Evolutionary conservation across 108 stramenopile species (phyloP), one percentile per base, ranked within the genome.

Genomic region (Nannochloropsis gaditana): DNA sequence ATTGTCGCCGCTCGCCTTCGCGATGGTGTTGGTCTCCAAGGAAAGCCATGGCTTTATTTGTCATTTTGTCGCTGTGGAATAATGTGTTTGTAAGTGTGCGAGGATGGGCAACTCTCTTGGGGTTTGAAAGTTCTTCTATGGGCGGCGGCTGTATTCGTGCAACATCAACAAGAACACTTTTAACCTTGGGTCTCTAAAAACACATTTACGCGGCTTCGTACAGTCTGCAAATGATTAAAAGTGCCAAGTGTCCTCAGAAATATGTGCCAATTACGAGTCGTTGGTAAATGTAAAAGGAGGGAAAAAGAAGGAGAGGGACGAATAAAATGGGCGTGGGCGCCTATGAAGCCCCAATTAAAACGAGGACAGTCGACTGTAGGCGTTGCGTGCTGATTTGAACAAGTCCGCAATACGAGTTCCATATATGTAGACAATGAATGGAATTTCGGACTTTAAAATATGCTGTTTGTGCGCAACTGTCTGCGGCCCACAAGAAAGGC

Each of bases 81-180:
- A n/a, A 2, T n/a, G 59, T 73, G 59, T 15, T n/a, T n/a, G n/a
- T n/a, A 2, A n/a, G 59, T 15, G 1, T 8, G 59, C 19, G 44
- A 87, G 41, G 79, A 87, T 93, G 59, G 15, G 59, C 59, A 73
- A 6, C 59, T n/a, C 59, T n/a, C 59, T n/a, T n/a, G n/a, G n/a
- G 59, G 59, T 73, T 73, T n/a, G n/a, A 73, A 73, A n/a, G 59
- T 73, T 73, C 59, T 73, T 73, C 59, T 8, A 73, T 73, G 59
- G 59, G 59, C 15, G 19, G n/a, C n/a, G 59, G 59, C 19, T n/a
- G 59, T 15, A 4, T 15, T 15, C 8, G 59, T 73, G 15, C 59
- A 73, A 73, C 59, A 73, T 15, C 59, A 73, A 73, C 59, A 31
- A 31, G 31, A 31, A 31, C 31, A 31, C 31, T 31, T 31, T 31